Evolutionary conservation across 2,329 filamentous ascomycete genomes (phyloP).

Genomic region (Fusarium heterosporum): DNA sequence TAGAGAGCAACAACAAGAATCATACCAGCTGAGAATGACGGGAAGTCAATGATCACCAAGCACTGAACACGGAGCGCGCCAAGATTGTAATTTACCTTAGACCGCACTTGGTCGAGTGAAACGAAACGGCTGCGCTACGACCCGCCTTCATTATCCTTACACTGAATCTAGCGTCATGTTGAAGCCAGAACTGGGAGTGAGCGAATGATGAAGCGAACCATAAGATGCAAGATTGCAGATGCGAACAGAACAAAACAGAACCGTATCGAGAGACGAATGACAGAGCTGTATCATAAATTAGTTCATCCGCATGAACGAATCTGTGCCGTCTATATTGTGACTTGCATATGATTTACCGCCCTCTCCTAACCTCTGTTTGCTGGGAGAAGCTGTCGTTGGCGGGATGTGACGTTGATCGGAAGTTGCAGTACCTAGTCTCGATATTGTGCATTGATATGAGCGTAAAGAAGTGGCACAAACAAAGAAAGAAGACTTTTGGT

Average conservation of each 20-base stretch:
- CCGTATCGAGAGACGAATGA: slow-evolving; percentile 2
- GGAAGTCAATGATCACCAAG: slow-evolving; percentile 9
- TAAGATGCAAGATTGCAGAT: slow-evolving; percentile 18
- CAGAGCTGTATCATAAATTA: slow-evolving; percentile 4
- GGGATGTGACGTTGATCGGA: slow-evolving; percentile 27
- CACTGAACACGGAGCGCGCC: slow-evolving; percentile 32
- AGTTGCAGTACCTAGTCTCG: slow-evolving; percentile 2
- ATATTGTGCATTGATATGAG: slow-evolving; percentile 16
- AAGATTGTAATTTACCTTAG: slow-evolving; percentile 42
- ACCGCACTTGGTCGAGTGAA: slow-evolving; percentile 40
- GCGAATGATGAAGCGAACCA: slow-evolving; percentile 6
- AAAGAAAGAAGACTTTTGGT: slow-evolving; percentile 3
- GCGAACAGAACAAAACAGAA: not conserved
- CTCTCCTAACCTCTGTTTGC: slow-evolving; percentile 2
- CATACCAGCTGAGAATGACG: slow-evolving; percentile 7
- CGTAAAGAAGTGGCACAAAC: not conserved
- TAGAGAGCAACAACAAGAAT: slow-evolving; percentile 6
- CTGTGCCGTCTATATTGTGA: slow-evolving; percentile 23
- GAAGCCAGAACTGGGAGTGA: too few species aligned
- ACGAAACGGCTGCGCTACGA: slow-evolving; percentile 43
- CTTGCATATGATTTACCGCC: slow-evolving; percentile 23
- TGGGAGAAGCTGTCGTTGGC: slow-evolving; percentile 22
- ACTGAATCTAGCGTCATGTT: slow-evolving; percentile 18
- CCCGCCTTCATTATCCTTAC: slow-evolving; percentile 27
- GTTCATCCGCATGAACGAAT: slow-evolving; percentile 51